Conservation (phyloP, 306 rosid species). For the Rosa multiflora region DNA sequence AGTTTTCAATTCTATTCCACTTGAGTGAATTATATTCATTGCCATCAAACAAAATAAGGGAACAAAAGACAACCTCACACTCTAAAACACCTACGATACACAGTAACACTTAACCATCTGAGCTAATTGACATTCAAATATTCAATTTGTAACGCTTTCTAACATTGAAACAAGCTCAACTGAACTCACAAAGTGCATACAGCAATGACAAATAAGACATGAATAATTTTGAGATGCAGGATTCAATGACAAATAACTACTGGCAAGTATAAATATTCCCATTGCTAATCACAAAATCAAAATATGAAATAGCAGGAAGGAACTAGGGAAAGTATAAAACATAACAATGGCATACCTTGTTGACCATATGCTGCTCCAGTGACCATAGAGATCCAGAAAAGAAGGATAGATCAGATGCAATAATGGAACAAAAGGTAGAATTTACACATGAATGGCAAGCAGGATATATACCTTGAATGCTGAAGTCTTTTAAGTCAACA, state of each 20-base stretch:
- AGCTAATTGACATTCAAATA: background rate
- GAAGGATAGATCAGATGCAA: constrained; percentile 28
- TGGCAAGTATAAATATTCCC: background rate
- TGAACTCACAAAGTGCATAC: background rate
- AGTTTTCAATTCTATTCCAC: background rate
- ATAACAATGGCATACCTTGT: constrained; percentile 59
- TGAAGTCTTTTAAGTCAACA: constrained; percentile 96
- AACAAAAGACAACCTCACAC: background rate
- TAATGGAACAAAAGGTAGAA: constrained; percentile 9
- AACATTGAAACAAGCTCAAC: background rate
- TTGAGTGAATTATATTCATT: background rate
- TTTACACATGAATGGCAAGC: constrained; percentile 17
- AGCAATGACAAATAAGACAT: background rate
- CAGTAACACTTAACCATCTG: background rate
- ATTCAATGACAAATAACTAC: background rate
- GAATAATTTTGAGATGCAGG: background rate
- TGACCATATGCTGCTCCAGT: constrained; percentile 64
- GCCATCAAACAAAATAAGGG: background rate
- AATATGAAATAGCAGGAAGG: background rate
- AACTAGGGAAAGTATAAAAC: constrained; percentile 14
- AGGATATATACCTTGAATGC: constrained; percentile 72
- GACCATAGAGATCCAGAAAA: constrained; percentile 28
- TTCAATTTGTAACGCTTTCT: too few species aligned
- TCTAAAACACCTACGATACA: background rate
- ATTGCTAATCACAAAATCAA: background rate